phyloP scores from a whole-genome alignment of 768 basidiomycete species.

The Termitomyces sp. region DNA sequence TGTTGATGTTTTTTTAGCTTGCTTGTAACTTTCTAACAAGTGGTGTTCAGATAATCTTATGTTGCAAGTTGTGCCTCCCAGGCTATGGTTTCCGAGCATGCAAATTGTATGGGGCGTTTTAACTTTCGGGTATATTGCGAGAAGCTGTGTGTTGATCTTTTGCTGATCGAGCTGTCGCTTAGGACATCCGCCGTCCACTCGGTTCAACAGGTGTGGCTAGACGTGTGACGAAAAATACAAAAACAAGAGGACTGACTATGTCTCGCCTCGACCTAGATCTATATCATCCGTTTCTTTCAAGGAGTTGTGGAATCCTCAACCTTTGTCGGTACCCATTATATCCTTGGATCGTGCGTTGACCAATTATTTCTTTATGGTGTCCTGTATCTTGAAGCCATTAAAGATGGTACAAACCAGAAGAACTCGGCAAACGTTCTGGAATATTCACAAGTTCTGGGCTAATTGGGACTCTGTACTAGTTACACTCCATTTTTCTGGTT shows the following conservation, averaged over 20 bases:
- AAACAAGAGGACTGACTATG: not conserved
- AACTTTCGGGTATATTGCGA: slow-evolving; percentile 51
- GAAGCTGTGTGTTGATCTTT: not conserved
- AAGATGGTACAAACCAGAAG: slow-evolving; percentile 71
- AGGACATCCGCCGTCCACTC: slow-evolving; percentile 58
- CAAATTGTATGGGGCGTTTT: slow-evolving; percentile 66
- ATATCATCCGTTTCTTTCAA: slow-evolving; percentile 71
- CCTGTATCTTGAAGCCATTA: not conserved
- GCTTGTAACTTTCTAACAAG: not conserved
- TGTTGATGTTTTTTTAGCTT: slow-evolving; percentile 4
- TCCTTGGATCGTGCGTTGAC: slow-evolving; percentile 63
- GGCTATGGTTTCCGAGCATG: slow-evolving; percentile 67
- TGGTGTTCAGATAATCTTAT: slow-evolving; percentile 55
- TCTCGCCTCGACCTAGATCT: slow-evolving; percentile 42
- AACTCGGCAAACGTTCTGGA: slow-evolving; percentile 70
- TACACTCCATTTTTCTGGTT: not conserved
- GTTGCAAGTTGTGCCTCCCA: slow-evolving; percentile 59
- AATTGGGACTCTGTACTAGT: slow-evolving; percentile 55
- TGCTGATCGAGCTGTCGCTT: slow-evolving; percentile 4
- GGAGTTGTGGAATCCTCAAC: slow-evolving; percentile 74
- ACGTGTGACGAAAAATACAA: not conserved
- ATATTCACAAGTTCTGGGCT: slow-evolving; percentile 69
- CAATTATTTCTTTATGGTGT: not conserved
- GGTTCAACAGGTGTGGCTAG: slow-evolving; percentile 54
- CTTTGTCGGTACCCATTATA: slow-evolving; percentile 72